Evolutionary conservation across 257 asterid species (phyloP).

Genomic region (Solanum arcanum): DNA sequence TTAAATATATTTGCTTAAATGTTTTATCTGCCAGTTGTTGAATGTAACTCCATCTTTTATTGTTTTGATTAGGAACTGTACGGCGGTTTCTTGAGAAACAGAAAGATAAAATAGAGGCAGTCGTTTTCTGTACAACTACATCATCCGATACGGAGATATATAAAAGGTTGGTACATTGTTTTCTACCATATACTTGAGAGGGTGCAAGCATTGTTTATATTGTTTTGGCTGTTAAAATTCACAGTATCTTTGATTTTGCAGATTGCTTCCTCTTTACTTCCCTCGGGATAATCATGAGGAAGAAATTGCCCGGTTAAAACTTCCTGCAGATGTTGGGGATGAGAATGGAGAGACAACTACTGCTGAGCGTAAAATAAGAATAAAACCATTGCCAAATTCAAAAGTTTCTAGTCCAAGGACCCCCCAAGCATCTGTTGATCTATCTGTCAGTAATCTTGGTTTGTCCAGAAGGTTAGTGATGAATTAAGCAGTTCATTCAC

Average conservation of each 20-base stretch:
- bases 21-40: background rate
- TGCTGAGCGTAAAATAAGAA: slow-evolving; percentile 92
- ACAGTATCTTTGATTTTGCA: slow-evolving; percentile 1
- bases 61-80: slow-evolving; percentile 65
- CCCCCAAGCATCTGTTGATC: slow-evolving; percentile 35
- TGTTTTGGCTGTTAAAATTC: background rate
- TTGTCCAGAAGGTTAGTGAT: slow-evolving; percentile 51
- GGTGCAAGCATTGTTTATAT: background rate
- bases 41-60: background rate
- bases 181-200: background rate
- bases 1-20: background rate
- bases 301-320: slow-evolving; percentile 64
- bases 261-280: slow-evolving; percentile 96
- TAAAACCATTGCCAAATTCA: slow-evolving; percentile 72
- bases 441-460: slow-evolving; percentile 51
- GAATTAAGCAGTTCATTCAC: background rate
- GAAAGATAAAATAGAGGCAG: slow-evolving; percentile 66
- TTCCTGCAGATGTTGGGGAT: slow-evolving; percentile 99
- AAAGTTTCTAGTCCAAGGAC: slow-evolving; percentile 38
- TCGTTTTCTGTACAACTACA: slow-evolving; percentile 73
- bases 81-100: slow-evolving; percentile 92
- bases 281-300: slow-evolving; percentile 91
- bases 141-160: slow-evolving; percentile 90
- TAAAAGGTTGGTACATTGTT: slow-evolving; percentile 43
- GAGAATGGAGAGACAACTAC: slow-evolving; percentile 92